Evolutionary conservation across 441 rosid species (phyloP).

Genomic region (Pelargonium cotyledonis): DNA sequence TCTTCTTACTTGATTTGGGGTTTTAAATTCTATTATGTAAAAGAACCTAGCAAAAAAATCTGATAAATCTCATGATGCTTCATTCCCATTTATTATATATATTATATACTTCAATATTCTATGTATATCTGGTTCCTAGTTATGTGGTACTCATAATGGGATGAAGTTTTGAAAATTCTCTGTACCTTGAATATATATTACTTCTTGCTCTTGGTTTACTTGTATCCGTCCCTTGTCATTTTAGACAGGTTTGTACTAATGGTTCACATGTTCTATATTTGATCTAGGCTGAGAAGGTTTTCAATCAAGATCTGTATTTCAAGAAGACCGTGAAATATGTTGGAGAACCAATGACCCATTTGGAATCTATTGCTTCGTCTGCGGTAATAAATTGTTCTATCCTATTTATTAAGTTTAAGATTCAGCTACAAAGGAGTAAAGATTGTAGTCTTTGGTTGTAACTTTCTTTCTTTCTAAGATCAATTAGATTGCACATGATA

Average conservation of each 20-base stretch:
- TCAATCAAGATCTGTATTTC: constrained; percentile 86
- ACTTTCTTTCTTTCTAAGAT: neutral
- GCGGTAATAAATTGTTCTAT: constrained; percentile 42
- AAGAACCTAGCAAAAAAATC: no score
- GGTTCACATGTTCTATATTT: neutral
- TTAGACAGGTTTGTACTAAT: neutral
- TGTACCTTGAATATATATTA: no score
- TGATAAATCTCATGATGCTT: no score
- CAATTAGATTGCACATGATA: no score
- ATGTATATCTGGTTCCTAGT: no score
- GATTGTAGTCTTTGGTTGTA: neutral
- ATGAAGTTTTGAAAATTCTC: no score
- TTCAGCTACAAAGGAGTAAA: neutral
- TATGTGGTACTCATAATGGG: no score
- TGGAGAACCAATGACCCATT: constrained; percentile 94
- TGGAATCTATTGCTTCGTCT: constrained; percentile 96
- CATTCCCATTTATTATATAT: no score
- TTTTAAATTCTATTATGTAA: no score
- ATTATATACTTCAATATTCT: no score
- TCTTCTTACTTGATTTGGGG: no score
- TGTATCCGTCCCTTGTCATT: neutral
- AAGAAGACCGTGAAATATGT: constrained; percentile 88
- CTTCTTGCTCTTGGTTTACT: neutral
- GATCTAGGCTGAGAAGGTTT: constrained; percentile 84
- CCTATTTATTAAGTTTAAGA: neutral